These are phyloP conservation scores for Fraxinus xanthoxyloides DNA, from an alignment of 305 asterid species.

Conservation along the genomic window DNA sequence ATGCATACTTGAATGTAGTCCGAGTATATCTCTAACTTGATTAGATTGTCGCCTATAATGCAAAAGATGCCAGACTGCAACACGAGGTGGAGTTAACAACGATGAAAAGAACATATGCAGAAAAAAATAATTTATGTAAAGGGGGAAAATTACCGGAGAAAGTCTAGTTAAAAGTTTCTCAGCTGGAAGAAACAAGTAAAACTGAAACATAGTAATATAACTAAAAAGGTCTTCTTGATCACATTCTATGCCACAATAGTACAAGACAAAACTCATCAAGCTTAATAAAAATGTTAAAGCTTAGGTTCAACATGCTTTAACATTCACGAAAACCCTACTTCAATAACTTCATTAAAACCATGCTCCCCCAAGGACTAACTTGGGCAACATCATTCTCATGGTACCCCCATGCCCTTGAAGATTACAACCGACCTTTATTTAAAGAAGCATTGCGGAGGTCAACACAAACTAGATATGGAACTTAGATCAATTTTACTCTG, in stretches of 20 bases:
- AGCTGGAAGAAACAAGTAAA: background rate
- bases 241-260: background rate
- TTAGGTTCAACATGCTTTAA: background rate
- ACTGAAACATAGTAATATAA: background rate
- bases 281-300: background rate
- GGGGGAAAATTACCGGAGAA: background rate
- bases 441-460: background rate
- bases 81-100: background rate
- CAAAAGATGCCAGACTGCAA: slow-evolving; percentile 79
- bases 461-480: background rate
- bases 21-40: slow-evolving; percentile 72
- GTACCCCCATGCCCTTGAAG: background rate
- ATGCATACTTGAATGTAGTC: slow-evolving; percentile 70
- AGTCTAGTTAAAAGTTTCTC: background rate
- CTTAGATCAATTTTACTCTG: background rate
- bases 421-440: background rate
- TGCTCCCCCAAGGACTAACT: background rate
- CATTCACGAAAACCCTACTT: background rate
- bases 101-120: slow-evolving; percentile 10
- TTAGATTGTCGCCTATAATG: slow-evolving; percentile 61
- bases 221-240: background rate
- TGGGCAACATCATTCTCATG: background rate
- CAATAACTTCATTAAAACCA: background rate
- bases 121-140: background rate
- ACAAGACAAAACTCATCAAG: background rate